Base-by-base conservation (phyloP, 208 protist species). In the Wallacemonas sp. region DNA sequence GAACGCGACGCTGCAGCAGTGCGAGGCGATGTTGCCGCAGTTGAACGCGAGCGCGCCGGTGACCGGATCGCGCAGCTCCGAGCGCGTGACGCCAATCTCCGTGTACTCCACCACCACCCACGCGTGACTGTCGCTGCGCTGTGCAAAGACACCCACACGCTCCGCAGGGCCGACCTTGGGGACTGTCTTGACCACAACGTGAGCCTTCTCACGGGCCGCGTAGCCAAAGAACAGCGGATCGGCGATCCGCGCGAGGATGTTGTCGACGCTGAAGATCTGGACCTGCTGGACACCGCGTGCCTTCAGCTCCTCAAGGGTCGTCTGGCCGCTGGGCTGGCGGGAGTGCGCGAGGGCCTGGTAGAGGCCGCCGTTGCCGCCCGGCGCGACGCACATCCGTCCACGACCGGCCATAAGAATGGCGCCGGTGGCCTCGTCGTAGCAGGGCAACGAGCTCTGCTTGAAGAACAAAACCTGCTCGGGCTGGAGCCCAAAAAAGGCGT, bases 31-130 rank as follows among this genome's bases (percentile, higher is more conserved):
- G 81, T 99, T 99, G n/a, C 86, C 98, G 31, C 83, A 90, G 63
- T 98, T 97, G 81, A 92, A 99, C 1, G 85, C 29, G 3, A 99
- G 81, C 25, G 77, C 42, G 14, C 97, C 97, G n/a, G 86, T 90
- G 16, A 42, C 59, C 0, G 67, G n/a, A 61, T 93, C 66, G 29
- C 44, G 39, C 38, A 54, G 4, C 3, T 71, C 55, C 3, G 96
- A 87, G 23, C 89, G 81, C 26, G 76, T 80, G 12, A 72, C 54
- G 12, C 90, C 84, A 46, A 99, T 97, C 77, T 99, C 99, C 48
- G 93, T 98, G 81, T 99, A 99, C 78, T 99, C 98, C 3, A 99
- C 82, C 16, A 99, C 97, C 8, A 84, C 74, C 70, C 91, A 94
- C 41, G 87, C 74, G 12, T 82, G 85, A 55, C 97, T 66, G 2